Evolutionary conservation across 306 rosid genomes (phyloP), one percentile per base, ranked within the genome.

Genomic region (Quercus ilex): DNA sequence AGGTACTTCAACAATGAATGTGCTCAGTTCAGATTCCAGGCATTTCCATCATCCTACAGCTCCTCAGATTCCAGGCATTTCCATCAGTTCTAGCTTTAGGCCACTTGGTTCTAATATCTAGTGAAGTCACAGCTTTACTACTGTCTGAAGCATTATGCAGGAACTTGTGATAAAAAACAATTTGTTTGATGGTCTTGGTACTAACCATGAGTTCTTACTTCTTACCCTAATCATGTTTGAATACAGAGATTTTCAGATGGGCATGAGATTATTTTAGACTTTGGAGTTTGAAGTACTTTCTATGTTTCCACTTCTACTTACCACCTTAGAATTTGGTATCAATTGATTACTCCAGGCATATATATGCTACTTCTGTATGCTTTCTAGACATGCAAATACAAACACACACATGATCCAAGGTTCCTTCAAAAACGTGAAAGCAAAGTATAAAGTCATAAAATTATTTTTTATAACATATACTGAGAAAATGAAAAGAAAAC

Each of bases 281-380:
- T 43, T 65, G 25, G 23, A 65, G n/a, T 65, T 28, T 19, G 71
- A 23, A 60, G 67, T 25, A 21, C 30, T 30, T 60, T 21, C 67
- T 20, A 23, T 23, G 26, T 23, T 60, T 23, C 33, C 17, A 49
- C 15, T 49, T 49, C 2, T 20, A 12, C 15, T 31, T 67, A 33
- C 51, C 26, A 33, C 51, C 51, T 33, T 19, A 56, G 52, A 25
- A 8, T 56, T 60, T 30, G 26, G 74, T 38, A 60, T 76, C 63
- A 13, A 73, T 38, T 18, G 64, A 19, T 51, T 11, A 69, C 80
- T 74, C 69, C n/a, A 70, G 76, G 25, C 21, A 78, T 18, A 62
- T 58, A 58, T 65, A 65, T 77, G 43, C 46, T 56, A 55, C 52
- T 21, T 62, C 68, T 55, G 63, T 53, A 65, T 15, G 46, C 74